phyloP scores from a whole-genome alignment of 176 grass and related monocot genomes.

The Triticum turgidum region DNA sequence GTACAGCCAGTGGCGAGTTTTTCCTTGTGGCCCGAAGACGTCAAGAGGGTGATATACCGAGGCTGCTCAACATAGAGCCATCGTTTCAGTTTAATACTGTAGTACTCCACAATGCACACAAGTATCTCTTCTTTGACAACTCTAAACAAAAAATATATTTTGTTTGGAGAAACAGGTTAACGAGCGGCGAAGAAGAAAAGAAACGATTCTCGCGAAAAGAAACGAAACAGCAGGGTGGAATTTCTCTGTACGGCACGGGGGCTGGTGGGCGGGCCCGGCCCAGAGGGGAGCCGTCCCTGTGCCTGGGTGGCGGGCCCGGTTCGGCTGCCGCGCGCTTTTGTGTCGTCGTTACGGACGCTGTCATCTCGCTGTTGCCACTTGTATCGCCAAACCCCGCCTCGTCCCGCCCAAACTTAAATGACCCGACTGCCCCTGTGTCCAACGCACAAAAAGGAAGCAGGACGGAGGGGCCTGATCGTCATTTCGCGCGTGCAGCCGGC shows the following conservation, averaged over 20 bases:
- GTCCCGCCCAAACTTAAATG: background rate
- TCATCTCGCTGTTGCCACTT: background rate
- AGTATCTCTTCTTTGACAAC: background rate
- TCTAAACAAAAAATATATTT: too few species aligned
- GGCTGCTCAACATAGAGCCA: background rate
- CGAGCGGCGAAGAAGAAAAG: background rate
- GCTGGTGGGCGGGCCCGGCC: constrained; percentile 5
- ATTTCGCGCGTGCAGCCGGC: background rate
- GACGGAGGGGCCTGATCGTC: rapidly evolving
- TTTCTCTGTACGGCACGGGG: background rate
- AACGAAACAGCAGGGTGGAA: background rate
- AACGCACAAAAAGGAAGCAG: rapidly evolving
- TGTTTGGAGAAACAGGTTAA: too few species aligned
- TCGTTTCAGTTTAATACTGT: background rate
- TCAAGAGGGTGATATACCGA: background rate
- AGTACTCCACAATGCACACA: background rate
- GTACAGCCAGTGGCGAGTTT: too few species aligned
- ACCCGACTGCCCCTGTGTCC: background rate
- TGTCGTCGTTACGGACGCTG: constrained; percentile 30
- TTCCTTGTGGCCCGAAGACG: background rate
- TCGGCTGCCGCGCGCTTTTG: background rate
- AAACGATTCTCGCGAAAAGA: background rate
- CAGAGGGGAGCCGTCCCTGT: background rate
- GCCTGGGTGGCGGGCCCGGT: background rate
- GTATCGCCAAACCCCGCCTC: background rate